A percentile compares a stretch with the other conserved stretches of the same genome.
phyloP scores from a whole-genome alignment of 2,329 filamentous ascomycete species.

The Verticillium tricorpus region DNA sequence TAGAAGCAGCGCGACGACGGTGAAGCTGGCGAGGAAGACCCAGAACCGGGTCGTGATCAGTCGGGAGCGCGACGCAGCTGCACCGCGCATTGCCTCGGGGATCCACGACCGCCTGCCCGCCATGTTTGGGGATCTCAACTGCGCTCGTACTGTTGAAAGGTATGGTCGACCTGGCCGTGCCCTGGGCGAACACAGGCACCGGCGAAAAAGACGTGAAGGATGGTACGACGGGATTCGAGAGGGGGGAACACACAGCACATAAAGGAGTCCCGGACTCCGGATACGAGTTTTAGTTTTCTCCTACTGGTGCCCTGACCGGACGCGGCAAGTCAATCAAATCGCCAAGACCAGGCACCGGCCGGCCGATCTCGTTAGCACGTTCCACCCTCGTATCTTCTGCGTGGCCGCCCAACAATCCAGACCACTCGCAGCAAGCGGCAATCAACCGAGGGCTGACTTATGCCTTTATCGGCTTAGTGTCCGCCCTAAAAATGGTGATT shows the following conservation, averaged over 20 bases:
- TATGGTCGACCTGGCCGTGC: no score
- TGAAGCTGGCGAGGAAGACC: not conserved
- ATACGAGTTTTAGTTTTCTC: no score
- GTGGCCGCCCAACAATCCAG: not conserved
- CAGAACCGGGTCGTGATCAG: not conserved
- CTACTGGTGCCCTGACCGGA: no score
- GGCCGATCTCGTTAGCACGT: not conserved
- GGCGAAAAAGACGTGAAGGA: no score
- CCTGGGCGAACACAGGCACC: no score
- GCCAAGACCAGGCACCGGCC: no score
- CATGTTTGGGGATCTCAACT: constrained; percentile 20
- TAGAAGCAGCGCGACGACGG: not conserved
- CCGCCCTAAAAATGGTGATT: not conserved
- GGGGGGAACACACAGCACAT: no score
- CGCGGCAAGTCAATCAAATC: no score
- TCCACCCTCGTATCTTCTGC: not conserved
- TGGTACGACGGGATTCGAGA: no score
- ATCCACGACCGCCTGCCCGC: constrained; percentile 20
- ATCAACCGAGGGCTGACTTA: not conserved
- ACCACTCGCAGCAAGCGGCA: not conserved
- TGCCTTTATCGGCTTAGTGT: not conserved
- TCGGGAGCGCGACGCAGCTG: not conserved
- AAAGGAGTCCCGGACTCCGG: no score
- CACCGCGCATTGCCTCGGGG: not conserved
- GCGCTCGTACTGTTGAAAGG: constrained; percentile 1